phyloP scores from a whole-genome alignment of 352 stramenopile genomes.

The Saprolegnia diclina region DNA sequence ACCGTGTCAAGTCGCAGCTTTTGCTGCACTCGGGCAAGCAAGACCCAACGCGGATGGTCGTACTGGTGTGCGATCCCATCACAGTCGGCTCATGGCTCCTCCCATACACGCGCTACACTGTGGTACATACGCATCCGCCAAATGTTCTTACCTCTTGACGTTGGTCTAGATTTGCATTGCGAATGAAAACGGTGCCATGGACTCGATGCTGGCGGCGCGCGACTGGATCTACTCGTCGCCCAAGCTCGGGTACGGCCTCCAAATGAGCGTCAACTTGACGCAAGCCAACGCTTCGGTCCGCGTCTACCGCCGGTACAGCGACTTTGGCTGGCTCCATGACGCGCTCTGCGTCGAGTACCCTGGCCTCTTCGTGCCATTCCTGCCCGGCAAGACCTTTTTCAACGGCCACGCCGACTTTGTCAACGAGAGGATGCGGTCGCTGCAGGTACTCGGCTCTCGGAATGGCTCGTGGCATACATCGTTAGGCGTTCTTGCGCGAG shows the following conservation, averaged over 20 bases:
- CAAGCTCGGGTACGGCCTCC: neutral
- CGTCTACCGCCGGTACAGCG: slow-evolving; percentile 79
- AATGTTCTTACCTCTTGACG: neutral
- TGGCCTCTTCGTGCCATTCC: slow-evolving; percentile 63
- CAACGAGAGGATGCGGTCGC: slow-evolving; percentile 65
- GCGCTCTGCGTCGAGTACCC: slow-evolving; percentile 62
- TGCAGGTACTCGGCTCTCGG: slow-evolving; percentile 34
- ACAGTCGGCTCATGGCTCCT: slow-evolving; percentile 78
- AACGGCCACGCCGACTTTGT: slow-evolving; percentile 86
- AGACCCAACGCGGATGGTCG: slow-evolving; percentile 71
- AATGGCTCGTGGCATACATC: neutral
- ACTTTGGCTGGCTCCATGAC: slow-evolving; percentile 79
- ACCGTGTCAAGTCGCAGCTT: slow-evolving; percentile 65
- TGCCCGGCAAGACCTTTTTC: slow-evolving; percentile 77
- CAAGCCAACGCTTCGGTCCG: slow-evolving; percentile 59
- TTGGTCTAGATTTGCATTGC: slow-evolving; percentile 25
- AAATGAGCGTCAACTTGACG: slow-evolving; percentile 43
- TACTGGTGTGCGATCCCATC: slow-evolving; percentile 72
- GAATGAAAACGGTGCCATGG: slow-evolving; percentile 34
- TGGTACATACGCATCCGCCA: slow-evolving; percentile 35
- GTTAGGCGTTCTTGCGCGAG: slow-evolving; percentile 61
- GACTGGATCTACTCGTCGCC: slow-evolving; percentile 46
- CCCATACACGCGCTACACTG: slow-evolving; percentile 76
- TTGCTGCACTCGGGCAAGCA: slow-evolving; percentile 69
- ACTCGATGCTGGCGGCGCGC: slow-evolving; percentile 64